Evolutionary conservation across 2,329 filamentous ascomycete species (phyloP).

Genomic region (Corynespora cassiicola): DNA sequence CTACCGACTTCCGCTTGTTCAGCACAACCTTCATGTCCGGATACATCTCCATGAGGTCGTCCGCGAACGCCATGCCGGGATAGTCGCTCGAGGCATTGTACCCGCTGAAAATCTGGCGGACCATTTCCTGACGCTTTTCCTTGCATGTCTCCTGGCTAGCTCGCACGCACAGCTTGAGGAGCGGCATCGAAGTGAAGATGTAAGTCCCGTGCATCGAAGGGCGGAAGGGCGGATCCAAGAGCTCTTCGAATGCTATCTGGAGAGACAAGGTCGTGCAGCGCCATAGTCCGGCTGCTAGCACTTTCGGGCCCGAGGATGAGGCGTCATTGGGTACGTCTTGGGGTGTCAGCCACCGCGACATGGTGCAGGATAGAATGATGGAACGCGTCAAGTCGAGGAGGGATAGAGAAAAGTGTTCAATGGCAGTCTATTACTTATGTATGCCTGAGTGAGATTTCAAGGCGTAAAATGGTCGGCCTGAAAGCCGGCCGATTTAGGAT

Average conservation of each 20-base stretch:
- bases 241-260: slow-evolving; percentile 5
- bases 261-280: slow-evolving; percentile 5
- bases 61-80: background rate
- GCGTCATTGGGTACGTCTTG: background rate
- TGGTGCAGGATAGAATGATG: too few species aligned
- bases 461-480: too few species aligned
- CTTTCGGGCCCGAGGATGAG: background rate
- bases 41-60: slow-evolving; percentile 8
- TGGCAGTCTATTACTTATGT: too few species aligned
- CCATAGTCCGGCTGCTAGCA: slow-evolving; percentile 5
- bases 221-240: background rate
- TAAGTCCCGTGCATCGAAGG: slow-evolving; percentile 3
- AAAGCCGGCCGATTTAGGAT: too few species aligned
- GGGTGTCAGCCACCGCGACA: slow-evolving; percentile 1
- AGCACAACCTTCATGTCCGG: slow-evolving; percentile 6
- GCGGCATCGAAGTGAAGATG: too few species aligned
- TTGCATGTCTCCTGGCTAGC: background rate
- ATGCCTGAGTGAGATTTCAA: too few species aligned
- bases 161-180: background rate
- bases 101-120: slow-evolving; percentile 3
- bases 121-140: slow-evolving; percentile 2
- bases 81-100: slow-evolving; percentile 2
- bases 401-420: too few species aligned
- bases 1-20: background rate
- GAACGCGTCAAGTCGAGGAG: too few species aligned